Evolutionary conservation across 257 asterid genomes (phyloP).

Genomic region (Nicotiana attenuata): DNA sequence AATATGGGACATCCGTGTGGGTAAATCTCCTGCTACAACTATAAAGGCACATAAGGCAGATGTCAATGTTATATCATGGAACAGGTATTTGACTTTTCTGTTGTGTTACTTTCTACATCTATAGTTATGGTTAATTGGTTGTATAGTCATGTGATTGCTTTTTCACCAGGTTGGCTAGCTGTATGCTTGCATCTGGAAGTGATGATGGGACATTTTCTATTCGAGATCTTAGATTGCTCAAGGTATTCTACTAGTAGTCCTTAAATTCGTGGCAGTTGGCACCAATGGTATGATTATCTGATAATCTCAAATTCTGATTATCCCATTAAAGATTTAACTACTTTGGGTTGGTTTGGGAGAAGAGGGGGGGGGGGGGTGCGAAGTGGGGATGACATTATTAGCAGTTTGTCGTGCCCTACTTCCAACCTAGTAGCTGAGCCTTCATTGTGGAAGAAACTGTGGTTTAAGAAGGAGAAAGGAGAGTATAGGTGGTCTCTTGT

Average conservation of each 20-base stretch:
- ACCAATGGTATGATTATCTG: neutral
- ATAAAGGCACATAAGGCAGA: constrained; percentile 84
- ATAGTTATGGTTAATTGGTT: neutral
- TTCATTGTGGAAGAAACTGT: neutral
- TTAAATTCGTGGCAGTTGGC: neutral
- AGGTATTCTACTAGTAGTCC: constrained; percentile 36
- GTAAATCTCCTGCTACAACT: constrained; percentile 71
- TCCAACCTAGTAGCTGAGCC: neutral
- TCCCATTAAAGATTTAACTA: neutral
- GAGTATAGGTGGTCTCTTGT: neutral
- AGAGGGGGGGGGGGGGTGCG: neutral
- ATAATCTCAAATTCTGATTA: neutral
- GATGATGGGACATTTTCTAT: constrained; percentile 93
- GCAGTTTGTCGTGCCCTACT: neutral
- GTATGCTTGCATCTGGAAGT: constrained; percentile 93
- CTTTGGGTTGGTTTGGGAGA: neutral
- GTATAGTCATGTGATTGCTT: constrained; percentile 12
- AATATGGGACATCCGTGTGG: constrained; percentile 82
- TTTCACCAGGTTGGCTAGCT: constrained; percentile 66
- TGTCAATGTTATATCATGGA: constrained; percentile 97
- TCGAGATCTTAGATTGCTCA: constrained; percentile 78
- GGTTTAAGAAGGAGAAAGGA: neutral
- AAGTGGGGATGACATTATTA: neutral
- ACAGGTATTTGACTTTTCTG: constrained; percentile 47
- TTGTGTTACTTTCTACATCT: neutral